These are phyloP conservation scores for Sclerotinia trifoliorum DNA, from an alignment of 2,329 filamentous ascomycete genomes.

Conservation along the genomic window DNA sequence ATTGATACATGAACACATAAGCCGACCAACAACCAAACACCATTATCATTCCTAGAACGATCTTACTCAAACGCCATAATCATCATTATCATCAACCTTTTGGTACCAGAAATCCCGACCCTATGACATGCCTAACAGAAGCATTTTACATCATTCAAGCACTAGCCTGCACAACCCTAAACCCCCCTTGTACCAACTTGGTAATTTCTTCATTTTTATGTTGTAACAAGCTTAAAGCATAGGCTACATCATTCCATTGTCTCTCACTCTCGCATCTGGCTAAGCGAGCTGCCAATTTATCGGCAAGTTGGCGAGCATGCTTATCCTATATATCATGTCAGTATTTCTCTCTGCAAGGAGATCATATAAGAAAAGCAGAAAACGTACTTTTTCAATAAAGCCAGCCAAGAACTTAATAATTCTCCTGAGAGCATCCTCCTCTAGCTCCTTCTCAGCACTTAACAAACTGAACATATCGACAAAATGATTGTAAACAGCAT, in stretches of 20 bases:
- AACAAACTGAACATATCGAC: constrained; percentile 97
- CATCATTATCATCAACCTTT: constrained; percentile 14
- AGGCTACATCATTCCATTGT: constrained; percentile 97
- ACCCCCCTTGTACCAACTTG: constrained; percentile 73
- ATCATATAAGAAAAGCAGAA: neutral
- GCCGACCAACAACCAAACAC: neutral
- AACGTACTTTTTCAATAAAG: constrained; percentile 90
- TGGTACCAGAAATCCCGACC: neutral
- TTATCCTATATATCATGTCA: constrained; percentile 67
- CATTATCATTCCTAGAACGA: neutral
- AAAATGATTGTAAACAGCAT: constrained; percentile 98
- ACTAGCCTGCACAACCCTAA: constrained; percentile 65
- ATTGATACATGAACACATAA: neutral
- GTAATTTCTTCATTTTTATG: constrained; percentile 91
- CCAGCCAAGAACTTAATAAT: constrained; percentile 92
- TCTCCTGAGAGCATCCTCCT: constrained; percentile 80
- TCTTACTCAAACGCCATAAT: constrained; percentile 1
- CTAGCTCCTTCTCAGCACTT: constrained; percentile 74
- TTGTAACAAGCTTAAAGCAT: constrained; percentile 81
- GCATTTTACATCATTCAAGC: constrained; percentile 40
- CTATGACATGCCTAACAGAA: neutral
- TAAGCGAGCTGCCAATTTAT: constrained; percentile 86
- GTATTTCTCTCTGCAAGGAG: constrained; percentile 11
- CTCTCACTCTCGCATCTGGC: constrained; percentile 84
- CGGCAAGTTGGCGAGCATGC: constrained; percentile 89